Percentiles rank a stretch among this genome's conserved stretches.
These are phyloP conservation scores for Acmispon strigosus DNA, from an alignment of 306 rosid genomes.

Conservation along the genomic window DNA sequence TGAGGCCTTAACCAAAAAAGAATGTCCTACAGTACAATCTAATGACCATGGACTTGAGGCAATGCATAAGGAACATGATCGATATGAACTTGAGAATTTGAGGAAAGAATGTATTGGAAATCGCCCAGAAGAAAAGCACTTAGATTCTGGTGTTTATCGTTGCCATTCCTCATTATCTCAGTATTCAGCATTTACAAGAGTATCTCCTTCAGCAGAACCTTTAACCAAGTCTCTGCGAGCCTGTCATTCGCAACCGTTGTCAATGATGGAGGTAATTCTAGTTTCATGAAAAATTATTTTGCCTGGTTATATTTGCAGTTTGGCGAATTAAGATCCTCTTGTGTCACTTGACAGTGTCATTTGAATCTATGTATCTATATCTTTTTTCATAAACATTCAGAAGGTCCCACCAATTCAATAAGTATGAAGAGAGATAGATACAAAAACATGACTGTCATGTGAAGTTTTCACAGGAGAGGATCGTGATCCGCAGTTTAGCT, in stretches of 20 bases:
- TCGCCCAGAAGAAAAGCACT: conserved; percentile 43
- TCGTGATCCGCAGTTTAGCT: not conserved
- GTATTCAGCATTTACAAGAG: conserved; percentile 43
- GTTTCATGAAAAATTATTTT: not conserved
- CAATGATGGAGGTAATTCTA: conserved; percentile 78
- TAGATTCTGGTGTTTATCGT: conserved; percentile 74
- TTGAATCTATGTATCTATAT: no score
- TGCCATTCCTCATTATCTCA: conserved; percentile 83
- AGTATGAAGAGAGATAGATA: no score
- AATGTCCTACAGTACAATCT: conserved; percentile 39
- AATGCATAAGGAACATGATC: conserved; percentile 26
- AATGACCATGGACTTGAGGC: conserved; percentile 33
- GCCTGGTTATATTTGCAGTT: not conserved
- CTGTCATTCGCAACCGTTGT: conserved; percentile 89
- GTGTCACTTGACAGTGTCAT: no score
- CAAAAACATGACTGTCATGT: no score
- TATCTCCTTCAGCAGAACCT: conserved; percentile 54
- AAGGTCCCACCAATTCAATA: no score
- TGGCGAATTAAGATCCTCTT: not conserved
- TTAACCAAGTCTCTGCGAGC: conserved; percentile 56
- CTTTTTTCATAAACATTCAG: no score
- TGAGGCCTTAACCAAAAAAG: conserved; percentile 32
- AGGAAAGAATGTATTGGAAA: conserved; percentile 30
- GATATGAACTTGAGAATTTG: conserved; percentile 30
- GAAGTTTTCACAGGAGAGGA: no score